Base-by-base conservation (phyloP, 139 green algal species). In the Mychonastes homosphaera region DNA sequence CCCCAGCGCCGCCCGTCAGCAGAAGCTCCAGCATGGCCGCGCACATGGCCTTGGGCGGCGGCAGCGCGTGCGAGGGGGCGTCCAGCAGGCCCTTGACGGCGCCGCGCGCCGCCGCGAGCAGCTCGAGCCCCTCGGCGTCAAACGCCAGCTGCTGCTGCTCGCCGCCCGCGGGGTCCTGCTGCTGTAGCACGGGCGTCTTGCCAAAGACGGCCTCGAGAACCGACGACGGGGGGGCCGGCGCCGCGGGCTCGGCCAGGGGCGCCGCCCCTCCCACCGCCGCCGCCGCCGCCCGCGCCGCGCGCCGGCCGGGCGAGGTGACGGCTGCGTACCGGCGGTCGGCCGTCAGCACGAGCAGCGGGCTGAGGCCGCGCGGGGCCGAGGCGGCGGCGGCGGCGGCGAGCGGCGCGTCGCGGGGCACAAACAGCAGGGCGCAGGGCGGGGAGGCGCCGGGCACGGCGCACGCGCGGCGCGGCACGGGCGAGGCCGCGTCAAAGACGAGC, bases 1-100 rank as follows among this genome's bases (percentile, higher is more conserved):
- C n/a, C n/a, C n/a, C n/a, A n/a, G n/a, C n/a, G n/a, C n/a, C n/a
- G n/a, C n/a, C n/a, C n/a, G n/a, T n/a, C n/a, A 65, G 50, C 58
- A 84, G 19, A 41, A 79, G 45, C 40, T 76, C 62, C 34, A 89
- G 60, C 63, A 85, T 78, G 0, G 71, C 62, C 3, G 63, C 56
- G 15, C 56, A 70, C 45, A 89, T 57, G 0, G 52, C 56, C 10
- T 29, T 62, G 29, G 78, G 62, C 5, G 79, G 58, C 30, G 81
- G 81, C 69, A 89, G 57, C 29, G 63, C 81, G 51, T 89, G 81
- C 0, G 75, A 83, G 10, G 81, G 81, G 19, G 73, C 77, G 59
- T 89, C 75, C 56, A 86, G 83, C 56, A 89, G 60, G 28, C 70
- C n/a, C 32, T 48, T 46, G 52, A 73, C 13, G 52, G 55, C 21